Evolutionary conservation across 495 filamentous ascomycete species (phyloP).

Genomic region (Glarea lozoyensis): DNA sequence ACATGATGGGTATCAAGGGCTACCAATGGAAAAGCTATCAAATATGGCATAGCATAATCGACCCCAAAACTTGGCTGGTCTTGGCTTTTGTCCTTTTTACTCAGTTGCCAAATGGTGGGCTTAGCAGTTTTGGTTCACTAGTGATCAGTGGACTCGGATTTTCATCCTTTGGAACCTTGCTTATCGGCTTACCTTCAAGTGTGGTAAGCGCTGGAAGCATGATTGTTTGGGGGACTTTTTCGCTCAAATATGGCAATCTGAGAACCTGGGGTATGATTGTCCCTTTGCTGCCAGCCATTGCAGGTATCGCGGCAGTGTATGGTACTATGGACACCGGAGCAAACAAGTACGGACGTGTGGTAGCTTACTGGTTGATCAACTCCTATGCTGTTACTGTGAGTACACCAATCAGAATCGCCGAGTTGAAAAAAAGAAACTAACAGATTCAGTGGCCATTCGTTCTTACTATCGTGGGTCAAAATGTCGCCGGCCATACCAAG

Average conservation of each 20-base stretch:
- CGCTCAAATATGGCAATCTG: not conserved
- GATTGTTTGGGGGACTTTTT: not conserved
- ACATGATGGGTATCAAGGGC: conserved; percentile 23
- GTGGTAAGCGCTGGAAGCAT: not conserved
- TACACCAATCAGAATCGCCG: not conserved
- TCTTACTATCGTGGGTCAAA: not conserved
- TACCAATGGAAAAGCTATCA: conserved; percentile 25
- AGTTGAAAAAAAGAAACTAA: not conserved
- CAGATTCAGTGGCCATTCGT: not conserved
- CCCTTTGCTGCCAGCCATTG: not conserved
- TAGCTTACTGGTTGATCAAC: not conserved
- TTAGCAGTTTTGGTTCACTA: no score
- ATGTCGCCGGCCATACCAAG: not conserved
- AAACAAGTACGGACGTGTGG: not conserved
- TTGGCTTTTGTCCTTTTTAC: not conserved
- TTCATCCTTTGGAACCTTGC: no score
- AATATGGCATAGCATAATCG: conserved; percentile 24
- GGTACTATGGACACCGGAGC: not conserved
- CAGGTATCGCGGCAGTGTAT: not conserved
- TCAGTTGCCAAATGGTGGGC: no score
- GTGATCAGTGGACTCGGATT: no score
- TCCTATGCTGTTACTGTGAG: not conserved
- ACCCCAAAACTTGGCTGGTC: conserved; percentile 34
- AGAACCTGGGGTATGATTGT: not conserved
- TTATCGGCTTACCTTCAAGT: no score